These are phyloP conservation scores for Chaetomium tenue DNA, from an alignment of 495 filamentous ascomycete species.

Conservation along the genomic window DNA sequence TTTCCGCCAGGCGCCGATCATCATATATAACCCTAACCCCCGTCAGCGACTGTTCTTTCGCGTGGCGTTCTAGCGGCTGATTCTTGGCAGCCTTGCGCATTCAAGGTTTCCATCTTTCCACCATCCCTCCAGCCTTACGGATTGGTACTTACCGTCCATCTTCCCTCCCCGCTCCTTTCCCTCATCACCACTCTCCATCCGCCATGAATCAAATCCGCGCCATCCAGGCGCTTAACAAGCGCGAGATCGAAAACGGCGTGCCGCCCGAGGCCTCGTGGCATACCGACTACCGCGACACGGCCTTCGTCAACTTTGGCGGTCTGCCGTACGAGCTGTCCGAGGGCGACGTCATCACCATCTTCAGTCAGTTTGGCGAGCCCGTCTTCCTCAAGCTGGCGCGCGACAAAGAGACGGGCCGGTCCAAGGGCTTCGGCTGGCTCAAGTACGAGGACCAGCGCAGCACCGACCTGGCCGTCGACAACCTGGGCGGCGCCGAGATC, in stretches of 20 bases:
- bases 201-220: slow-evolving; percentile 89
- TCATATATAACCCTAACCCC: slow-evolving; percentile 18
- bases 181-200: neutral
- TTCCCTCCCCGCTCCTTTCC: neutral
- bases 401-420: slow-evolving; percentile 95
- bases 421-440: slow-evolving; percentile 87
- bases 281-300: slow-evolving; percentile 93
- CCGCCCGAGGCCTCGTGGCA: slow-evolving; percentile 92
- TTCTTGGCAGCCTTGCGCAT: slow-evolving; percentile 23
- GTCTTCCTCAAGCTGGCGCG: slow-evolving; percentile 84
- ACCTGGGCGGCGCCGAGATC: slow-evolving; percentile 81
- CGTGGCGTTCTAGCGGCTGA: neutral
- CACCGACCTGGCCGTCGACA: slow-evolving; percentile 93
- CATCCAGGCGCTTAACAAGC: slow-evolving; percentile 90
- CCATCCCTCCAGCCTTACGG: slow-evolving; percentile 5
- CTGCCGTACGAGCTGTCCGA: slow-evolving; percentile 92
- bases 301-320: slow-evolving; percentile 94
- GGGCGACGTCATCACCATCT: slow-evolving; percentile 93
- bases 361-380: slow-evolving; percentile 95
- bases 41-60: neutral
- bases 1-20: neutral
- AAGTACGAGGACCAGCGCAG: slow-evolving; percentile 99
- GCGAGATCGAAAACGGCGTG: slow-evolving; percentile 83
- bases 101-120: slow-evolving; percentile 20
- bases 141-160: neutral